These are phyloP conservation scores for Phytophthora meadii DNA, from an alignment of 352 stramenopile genomes.

Conservation along the genomic window DNA sequence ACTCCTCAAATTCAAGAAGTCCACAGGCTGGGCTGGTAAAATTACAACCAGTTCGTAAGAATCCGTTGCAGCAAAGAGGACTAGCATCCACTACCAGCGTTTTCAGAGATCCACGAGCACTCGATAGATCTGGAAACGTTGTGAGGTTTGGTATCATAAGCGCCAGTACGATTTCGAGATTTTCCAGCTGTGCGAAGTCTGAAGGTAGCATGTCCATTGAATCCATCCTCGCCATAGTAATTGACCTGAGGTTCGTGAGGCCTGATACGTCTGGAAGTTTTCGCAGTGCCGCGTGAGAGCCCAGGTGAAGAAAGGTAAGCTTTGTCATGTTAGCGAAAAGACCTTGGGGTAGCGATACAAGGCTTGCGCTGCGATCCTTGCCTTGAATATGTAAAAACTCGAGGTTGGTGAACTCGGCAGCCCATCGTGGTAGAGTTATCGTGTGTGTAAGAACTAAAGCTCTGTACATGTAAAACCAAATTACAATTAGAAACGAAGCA, in stretches of 20 bases:
- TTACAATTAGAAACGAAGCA: background rate
- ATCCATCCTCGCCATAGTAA: constrained; percentile 35
- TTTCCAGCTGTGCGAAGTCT: constrained; percentile 26
- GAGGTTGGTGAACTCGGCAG: constrained; percentile 34
- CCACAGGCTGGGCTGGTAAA: constrained; percentile 27
- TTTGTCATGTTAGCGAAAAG: constrained; percentile 40
- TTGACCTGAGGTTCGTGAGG: constrained; percentile 31
- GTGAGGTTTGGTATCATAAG: constrained; percentile 17
- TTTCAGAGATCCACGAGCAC: constrained; percentile 8
- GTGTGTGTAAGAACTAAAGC: constrained; percentile 42
- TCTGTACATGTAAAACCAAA: constrained; percentile 8
- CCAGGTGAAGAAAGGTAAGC: constrained; percentile 46
- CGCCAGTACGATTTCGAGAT: constrained; percentile 34
- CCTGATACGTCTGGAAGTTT: constrained; percentile 30
- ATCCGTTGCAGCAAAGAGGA: constrained; percentile 42
- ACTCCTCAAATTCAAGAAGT: background rate
- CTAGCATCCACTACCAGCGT: constrained; percentile 20
- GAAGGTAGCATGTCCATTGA: constrained; percentile 22
- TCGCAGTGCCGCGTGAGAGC: constrained; percentile 16
- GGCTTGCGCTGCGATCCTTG: constrained; percentile 19
- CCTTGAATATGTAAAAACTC: constrained; percentile 52
- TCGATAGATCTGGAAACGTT: constrained; percentile 36
- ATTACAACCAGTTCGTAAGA: constrained; percentile 35
- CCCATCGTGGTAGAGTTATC: constrained; percentile 34
- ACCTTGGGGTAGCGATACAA: constrained; percentile 27